Evolutionary conservation across 1,284 basidiomycete genomes (phyloP), one percentile per base, ranked within the genome.

Genomic region (Coniophora puteana): DNA sequence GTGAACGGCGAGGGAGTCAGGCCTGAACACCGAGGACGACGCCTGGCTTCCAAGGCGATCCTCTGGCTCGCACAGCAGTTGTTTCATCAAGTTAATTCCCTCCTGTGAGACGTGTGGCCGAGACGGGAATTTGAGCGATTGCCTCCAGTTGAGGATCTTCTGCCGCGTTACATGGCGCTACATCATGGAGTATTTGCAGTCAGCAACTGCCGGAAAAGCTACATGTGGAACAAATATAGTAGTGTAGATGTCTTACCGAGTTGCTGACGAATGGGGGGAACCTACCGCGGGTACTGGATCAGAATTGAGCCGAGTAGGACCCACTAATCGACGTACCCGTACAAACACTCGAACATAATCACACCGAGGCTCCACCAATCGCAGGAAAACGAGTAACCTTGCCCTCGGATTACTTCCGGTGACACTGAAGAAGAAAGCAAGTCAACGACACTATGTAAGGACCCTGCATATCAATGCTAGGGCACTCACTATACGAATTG

Each of bases 311-410:
- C 22, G 18, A 47, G 51, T 45, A 50, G 54, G 48, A 54, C 38
- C 48, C 53, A 46, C 43, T 45, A 53, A 49, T 47, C 46, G 46
- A 44, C 79, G 51, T 59, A 88, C 84, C 89, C 90, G 54, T 90
- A 93, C 55, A 93, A 68, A 58, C 89, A 92, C 62, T 93, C 89
- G 54, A 83, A 90, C 78, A 92, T 84, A 59, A 96, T 95, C 40
- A 95, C 87, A 17, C 93, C 93, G 36, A 97, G 74, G 60, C 89
- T 93, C 94, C 95, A 98, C 93, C 93, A 98, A 59, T 98, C 94
- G 60, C 92, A 96, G 25, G 87, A 89, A 64, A 90, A 94, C 35
- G 89, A 84, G 65, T 98, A 98, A 18, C 93, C 94, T 57, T 88
- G 84, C 14, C 87, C 86, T 55, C 93, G 80, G 53, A 99, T 90